Conservation (phyloP, 106 monocot genomes). For the Agapanthus africanus region DNA sequence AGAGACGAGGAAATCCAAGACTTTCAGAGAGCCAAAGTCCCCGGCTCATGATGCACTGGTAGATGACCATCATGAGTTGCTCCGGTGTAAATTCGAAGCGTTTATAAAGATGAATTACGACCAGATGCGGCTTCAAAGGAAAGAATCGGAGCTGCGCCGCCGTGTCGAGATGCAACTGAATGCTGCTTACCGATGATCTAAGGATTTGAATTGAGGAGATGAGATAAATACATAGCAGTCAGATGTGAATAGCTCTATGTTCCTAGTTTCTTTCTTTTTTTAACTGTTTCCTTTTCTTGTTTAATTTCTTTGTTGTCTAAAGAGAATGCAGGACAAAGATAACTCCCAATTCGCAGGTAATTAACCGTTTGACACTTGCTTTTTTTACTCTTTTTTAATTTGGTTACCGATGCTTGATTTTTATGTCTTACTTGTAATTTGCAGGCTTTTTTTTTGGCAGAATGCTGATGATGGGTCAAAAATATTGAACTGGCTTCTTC, state of each 20-base stretch:
- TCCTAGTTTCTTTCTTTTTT: too few relatives aligned
- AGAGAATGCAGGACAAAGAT: not conserved
- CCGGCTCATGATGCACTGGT: too few relatives aligned
- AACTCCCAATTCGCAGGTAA: conserved; percentile 1
- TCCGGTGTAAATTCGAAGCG: not conserved
- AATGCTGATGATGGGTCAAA: conserved; percentile 8
- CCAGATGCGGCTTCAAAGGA: conserved; percentile 8
- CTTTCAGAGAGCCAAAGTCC: not conserved
- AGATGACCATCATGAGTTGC: too few relatives aligned
- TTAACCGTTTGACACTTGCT: not conserved
- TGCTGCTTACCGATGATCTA: not conserved
- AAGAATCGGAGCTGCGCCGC: conserved; percentile 10
- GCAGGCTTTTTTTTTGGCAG: conserved; percentile 3
- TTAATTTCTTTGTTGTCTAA: conserved; percentile 3
- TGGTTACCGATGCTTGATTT: not conserved
- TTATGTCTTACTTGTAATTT: not conserved
- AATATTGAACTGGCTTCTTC: not conserved
- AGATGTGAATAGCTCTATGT: not conserved
- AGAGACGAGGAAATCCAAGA: not conserved
- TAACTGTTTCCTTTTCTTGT: too few relatives aligned
- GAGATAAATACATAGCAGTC: not conserved
- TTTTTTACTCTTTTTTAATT: not conserved
- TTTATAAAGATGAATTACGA: conserved; percentile 21
- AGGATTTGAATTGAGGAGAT: too few relatives aligned
- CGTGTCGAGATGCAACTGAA: conserved; percentile 9